These are phyloP conservation scores for Paulownia fortunei DNA, from an alignment of 257 asterid genomes.

Conservation along the genomic window DNA sequence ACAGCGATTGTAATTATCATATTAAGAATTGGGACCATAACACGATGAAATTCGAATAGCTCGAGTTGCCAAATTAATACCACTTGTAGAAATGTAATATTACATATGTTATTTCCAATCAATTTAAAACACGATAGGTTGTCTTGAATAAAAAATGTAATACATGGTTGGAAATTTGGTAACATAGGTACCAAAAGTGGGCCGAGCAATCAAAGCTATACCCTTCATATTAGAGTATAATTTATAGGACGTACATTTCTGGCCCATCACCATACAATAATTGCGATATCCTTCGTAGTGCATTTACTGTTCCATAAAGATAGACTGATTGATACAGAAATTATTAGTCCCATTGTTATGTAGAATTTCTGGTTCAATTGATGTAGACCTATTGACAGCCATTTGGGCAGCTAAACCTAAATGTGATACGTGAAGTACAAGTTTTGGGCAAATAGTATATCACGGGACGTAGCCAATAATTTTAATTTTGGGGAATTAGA, in stretches of 20 bases:
- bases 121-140: neutral
- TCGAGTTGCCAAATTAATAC: neutral
- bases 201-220: neutral
- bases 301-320: neutral
- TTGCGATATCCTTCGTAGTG: slow-evolving; percentile 2
- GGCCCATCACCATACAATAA: slow-evolving; percentile 26
- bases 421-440: too few relatives aligned
- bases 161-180: slow-evolving; percentile 26
- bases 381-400: neutral
- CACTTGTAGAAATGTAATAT: neutral
- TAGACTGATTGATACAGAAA: slow-evolving; percentile 1
- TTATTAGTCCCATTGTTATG: neutral
- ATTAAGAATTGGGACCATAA: neutral
- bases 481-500: too few relatives aligned
- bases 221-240: neutral
- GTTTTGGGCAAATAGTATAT: too few relatives aligned
- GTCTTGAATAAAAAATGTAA: neutral
- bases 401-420: neutral
- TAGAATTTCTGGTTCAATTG: neutral
- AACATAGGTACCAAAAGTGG: slow-evolving; percentile 15
- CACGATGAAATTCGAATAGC: neutral
- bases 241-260: neutral
- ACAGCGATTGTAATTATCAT: neutral
- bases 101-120: neutral
- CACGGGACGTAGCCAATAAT: too few relatives aligned